Evolutionary conservation across 108 stramenopile species (phyloP).

Genomic region (Cafeteria roenbergensis): DNA sequence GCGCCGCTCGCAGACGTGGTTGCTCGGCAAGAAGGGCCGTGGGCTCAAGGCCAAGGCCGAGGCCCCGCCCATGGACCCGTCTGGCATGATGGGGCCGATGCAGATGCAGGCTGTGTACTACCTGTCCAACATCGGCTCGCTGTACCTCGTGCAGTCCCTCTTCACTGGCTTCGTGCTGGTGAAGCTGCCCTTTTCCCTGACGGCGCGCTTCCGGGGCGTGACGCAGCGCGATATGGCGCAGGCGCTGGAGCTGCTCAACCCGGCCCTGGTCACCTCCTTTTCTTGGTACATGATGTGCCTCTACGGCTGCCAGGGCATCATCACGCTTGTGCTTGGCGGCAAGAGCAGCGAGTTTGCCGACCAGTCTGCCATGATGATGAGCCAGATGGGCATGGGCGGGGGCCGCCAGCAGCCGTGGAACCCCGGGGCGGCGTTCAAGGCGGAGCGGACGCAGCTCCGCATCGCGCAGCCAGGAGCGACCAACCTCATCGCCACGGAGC

Average conservation of each 20-base stretch:
- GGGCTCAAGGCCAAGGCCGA: no score
- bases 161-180: slow-evolving; percentile 2
- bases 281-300: slow-evolving; percentile 1
- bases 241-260: neutral
- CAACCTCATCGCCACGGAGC: no score
- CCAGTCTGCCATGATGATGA: neutral
- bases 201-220: neutral
- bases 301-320: neutral
- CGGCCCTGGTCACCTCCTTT: neutral
- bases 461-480: no score
- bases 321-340: neutral
- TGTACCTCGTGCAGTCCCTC: neutral
- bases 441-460: no score
- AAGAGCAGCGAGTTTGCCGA: neutral
- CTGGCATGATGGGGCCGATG: neutral
- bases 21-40: no score
- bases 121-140: neutral
- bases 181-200: neutral
- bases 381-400: slow-evolving; percentile 1
- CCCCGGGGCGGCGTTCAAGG: no score
- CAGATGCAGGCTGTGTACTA: neutral
- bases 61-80: no score
- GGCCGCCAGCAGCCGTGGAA: neutral
- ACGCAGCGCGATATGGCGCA: neutral
- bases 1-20: no score